Evolutionary conservation across 345 rosid species (phyloP).

Genomic region (Turritis glabra): DNA sequence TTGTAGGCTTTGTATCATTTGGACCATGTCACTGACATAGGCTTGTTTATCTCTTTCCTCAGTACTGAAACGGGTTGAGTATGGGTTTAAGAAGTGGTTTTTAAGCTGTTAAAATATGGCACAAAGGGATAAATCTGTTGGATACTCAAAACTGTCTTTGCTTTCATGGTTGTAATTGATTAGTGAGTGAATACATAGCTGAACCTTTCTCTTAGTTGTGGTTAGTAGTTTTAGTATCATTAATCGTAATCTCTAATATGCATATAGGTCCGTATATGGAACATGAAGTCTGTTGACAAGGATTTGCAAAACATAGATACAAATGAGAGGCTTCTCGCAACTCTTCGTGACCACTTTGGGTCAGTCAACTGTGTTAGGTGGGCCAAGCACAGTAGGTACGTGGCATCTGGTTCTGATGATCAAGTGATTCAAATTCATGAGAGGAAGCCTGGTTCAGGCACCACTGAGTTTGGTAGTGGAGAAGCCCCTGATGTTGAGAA

Average conservation of each 20-base stretch:
- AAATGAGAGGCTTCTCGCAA: slow-evolving; percentile 83
- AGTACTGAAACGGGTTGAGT: background rate
- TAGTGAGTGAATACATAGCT: background rate
- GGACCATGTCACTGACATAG: background rate
- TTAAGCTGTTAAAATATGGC: background rate
- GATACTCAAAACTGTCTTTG: slow-evolving; percentile 9
- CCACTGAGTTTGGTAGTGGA: slow-evolving; percentile 97
- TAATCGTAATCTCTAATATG: background rate
- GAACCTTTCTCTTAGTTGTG: background rate
- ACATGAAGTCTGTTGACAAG: slow-evolving; percentile 74
- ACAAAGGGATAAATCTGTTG: background rate
- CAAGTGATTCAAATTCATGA: slow-evolving; percentile 90
- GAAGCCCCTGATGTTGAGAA: slow-evolving; percentile 98
- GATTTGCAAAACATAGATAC: slow-evolving; percentile 61
- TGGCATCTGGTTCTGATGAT: slow-evolving; percentile 98
- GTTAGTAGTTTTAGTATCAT: background rate
- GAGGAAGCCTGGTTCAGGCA: slow-evolving; percentile 96
- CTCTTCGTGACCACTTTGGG: slow-evolving; percentile 96
- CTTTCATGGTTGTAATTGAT: slow-evolving; percentile 11
- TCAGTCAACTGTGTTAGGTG: slow-evolving; percentile 99
- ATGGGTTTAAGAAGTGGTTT: too few species aligned
- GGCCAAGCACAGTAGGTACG: slow-evolving; percentile 90
- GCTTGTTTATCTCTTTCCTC: background rate
- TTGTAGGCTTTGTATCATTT: slow-evolving; percentile 5
- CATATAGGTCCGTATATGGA: slow-evolving; percentile 93